Evolutionary conservation across 2,329 filamentous ascomycete species (phyloP), one percentile per base, ranked within the genome.

Genomic region (Verticillium nubilum): DNA sequence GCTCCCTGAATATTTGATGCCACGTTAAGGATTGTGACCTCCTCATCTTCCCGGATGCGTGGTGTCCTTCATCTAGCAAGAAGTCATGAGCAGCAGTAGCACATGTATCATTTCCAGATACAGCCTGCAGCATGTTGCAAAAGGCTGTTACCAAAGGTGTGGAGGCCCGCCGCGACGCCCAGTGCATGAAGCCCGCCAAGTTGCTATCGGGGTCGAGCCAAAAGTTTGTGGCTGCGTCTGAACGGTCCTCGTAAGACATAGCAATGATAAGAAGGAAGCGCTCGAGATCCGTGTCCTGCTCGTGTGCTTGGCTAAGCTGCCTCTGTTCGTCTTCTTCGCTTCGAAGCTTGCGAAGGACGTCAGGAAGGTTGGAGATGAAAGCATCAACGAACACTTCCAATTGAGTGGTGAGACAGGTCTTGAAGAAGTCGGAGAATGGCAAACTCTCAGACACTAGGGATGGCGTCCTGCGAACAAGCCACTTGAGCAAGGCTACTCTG

Each of bases 111-210:
- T 92, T 92, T 57, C 88, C 87, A 0, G 95, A 91, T 54, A 99
- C 88, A 1, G 93, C 89, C 68, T 92, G 90, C 17, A 99, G 80
- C 87, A 99, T 94, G 70, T 98, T 94, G 73, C 95, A 99, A 67
- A 98, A 99, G 13, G 94, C 93, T 62, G 92, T 95, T 61, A 96
- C 93, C 26, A 97, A 83, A n/a, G 95, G 95, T 0, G 96, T 97
- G 0, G 96, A 97, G 62, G 96, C 92, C 67, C 95, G 84, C 66
- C 92, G 89, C 3, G 95, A 97, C n/a, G 93, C 91, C 95, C 95
- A 99, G 64, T 96, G 91, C 71, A 99, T 82, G 70, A 99, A 99
- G 0, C 95, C 95, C 63, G 93, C 91, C 31, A 99, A 79, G 66
- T 97, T 97, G 69, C 92, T 92, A 67, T 99, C 95, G 2, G 90